Conservation (phyloP, 2,329 filamentous ascomycete genomes). For the Lasiodiplodia hormozganensis region DNA sequence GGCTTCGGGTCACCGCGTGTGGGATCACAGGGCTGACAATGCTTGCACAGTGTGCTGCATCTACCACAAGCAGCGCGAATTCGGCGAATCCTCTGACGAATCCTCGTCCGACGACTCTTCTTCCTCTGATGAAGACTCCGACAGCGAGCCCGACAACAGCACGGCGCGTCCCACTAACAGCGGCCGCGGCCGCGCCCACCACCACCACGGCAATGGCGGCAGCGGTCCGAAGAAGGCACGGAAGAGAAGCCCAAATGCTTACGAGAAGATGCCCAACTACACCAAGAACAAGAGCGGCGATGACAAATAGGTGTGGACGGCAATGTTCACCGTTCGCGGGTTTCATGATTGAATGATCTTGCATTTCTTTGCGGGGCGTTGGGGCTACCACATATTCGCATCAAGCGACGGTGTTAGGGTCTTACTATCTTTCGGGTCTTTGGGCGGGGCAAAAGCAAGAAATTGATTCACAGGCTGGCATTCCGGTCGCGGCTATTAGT, state of each 20-base stretch:
- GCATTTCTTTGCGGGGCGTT: constrained; percentile 27
- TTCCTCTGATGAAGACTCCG: constrained; percentile 57
- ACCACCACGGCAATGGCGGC: constrained; percentile 44
- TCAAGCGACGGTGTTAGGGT: constrained; percentile 29
- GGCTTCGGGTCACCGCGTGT: neutral
- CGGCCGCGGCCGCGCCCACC: constrained; percentile 35
- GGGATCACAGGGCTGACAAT: constrained; percentile 30
- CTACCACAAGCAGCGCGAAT: constrained; percentile 80
- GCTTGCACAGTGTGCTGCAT: constrained; percentile 86
- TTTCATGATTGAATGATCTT: constrained; percentile 21
- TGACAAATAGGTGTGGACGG: neutral
- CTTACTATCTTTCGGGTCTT: constrained; percentile 4
- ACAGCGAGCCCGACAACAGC: constrained; percentile 63
- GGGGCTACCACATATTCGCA: constrained; percentile 9
- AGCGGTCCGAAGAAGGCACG: constrained; percentile 49
- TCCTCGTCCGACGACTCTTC: constrained; percentile 74
- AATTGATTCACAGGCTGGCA: neutral
- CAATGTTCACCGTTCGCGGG: no score
- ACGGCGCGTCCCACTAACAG: constrained; percentile 49
- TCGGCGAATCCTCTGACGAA: constrained; percentile 71
- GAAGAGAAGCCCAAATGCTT: constrained; percentile 78
- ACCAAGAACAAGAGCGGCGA: constrained; percentile 22
- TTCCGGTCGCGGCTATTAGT: neutral
- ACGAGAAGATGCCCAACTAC: constrained; percentile 73
- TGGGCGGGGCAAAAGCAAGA: constrained; percentile 1